phyloP scores from a whole-genome alignment of 257 asterid genomes.

The Solanum virginianum region DNA sequence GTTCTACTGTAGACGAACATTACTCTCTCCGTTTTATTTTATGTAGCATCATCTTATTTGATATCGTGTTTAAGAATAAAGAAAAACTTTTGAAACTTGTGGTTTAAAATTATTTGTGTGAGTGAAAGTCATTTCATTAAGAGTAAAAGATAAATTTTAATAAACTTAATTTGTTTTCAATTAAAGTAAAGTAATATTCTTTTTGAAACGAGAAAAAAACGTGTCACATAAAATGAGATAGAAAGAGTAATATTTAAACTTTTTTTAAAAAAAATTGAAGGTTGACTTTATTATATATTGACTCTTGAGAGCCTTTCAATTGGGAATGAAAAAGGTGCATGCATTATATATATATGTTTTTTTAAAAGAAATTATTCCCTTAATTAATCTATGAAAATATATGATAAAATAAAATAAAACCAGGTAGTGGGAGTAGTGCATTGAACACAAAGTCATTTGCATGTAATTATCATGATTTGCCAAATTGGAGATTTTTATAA shows the following conservation, averaged over 20 bases:
- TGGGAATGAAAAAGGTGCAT: neutral
- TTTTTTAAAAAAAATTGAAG: neutral
- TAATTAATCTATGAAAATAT: neutral
- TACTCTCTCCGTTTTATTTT: neutral
- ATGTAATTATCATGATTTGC: neutral
- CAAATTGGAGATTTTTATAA: neutral
- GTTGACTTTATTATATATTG: neutral
- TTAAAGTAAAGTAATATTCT: no score
- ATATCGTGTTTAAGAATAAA: no score
- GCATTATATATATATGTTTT: neutral
- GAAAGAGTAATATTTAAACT: neutral
- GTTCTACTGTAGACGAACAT: neutral
- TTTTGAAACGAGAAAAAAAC: no score
- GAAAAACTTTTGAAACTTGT: no score
- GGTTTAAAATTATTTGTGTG: no score
- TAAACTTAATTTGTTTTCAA: no score
- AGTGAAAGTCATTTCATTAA: no score
- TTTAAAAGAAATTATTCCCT: neutral
- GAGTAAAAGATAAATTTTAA: no score
- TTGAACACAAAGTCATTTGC: neutral
- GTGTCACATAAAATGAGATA: no score
- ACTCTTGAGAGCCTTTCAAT: neutral
- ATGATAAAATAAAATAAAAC: neutral
- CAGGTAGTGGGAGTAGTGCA: neutral
- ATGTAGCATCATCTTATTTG: fast-evolving